A percentile compares a stretch with the other conserved stretches of the same genome.
Conservation (phyloP, 805 yeast species). For the Torulaspora maleeae region DNA sequence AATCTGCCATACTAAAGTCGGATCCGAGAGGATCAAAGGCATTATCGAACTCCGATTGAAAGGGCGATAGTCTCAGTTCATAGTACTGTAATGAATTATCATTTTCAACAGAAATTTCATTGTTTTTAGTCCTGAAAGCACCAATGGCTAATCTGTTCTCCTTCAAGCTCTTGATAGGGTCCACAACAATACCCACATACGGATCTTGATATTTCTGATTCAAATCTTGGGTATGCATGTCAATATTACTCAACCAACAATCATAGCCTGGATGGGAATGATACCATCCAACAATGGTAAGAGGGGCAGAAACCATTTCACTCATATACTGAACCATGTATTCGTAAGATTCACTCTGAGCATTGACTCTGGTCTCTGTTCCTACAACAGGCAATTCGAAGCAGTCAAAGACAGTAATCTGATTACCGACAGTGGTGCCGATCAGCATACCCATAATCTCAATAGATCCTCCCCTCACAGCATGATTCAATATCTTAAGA, state of each 20-base stretch:
- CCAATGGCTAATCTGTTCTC: conserved; percentile 76
- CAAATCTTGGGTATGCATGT: conserved; percentile 79
- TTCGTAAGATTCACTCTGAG: conserved; percentile 89
- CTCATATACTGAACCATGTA: conserved; percentile 84
- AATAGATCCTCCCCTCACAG: conserved; percentile 75
- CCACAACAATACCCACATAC: conserved; percentile 81
- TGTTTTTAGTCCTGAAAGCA: conserved; percentile 70
- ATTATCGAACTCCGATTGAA: conserved; percentile 22
- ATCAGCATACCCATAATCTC: conserved; percentile 96
- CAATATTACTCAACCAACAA: conserved; percentile 92
- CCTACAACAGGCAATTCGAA: conserved; percentile 92
- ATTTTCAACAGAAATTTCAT: conserved; percentile 1
- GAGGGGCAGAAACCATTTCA: conserved; percentile 43
- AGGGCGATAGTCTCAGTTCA: conserved; percentile 21
- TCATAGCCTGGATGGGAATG: conserved; percentile 99
- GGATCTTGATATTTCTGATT: conserved; percentile 92
- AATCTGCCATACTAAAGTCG: conserved; percentile 10
- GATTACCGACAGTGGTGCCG: conserved; percentile 57
- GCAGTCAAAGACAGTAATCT: conserved; percentile 69
- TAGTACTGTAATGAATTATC: conserved; percentile 15
- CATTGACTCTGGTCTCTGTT: conserved; percentile 93
- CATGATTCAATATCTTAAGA: conserved; percentile 72
- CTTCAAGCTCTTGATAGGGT: conserved; percentile 63
- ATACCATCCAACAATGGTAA: conserved; percentile 90
- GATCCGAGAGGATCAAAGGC: conserved; percentile 12